phyloP scores from a whole-genome alignment of 352 stramenopile genomes.

The Phytopythium litorale region DNA sequence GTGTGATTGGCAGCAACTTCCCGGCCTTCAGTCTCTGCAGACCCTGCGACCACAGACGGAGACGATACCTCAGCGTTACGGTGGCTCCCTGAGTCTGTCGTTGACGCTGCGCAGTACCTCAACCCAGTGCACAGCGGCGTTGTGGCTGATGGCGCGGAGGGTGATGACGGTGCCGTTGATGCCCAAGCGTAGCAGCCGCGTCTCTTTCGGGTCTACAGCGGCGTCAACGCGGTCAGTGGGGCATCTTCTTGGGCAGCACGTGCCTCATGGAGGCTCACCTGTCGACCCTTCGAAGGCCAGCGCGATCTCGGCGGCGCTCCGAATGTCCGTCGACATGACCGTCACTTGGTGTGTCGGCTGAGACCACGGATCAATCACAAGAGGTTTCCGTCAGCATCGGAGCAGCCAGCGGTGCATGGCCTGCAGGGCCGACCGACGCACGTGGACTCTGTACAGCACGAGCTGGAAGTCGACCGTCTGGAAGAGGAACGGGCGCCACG shows the following conservation, averaged over 20 bases:
- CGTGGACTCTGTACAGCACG: constrained; percentile 66
- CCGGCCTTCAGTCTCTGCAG: constrained; percentile 47
- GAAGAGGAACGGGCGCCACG: constrained; percentile 74
- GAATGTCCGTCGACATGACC: constrained; percentile 71
- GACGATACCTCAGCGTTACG: background rate
- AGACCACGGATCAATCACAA: background rate
- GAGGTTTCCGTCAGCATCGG: background rate
- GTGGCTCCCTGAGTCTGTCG: background rate
- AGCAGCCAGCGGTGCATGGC: background rate
- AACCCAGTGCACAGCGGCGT: constrained; percentile 65
- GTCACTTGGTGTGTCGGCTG: constrained; percentile 65
- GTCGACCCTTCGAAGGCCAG: constrained; percentile 28
- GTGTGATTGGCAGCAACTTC: constrained; percentile 33
- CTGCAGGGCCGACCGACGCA: constrained; percentile 23
- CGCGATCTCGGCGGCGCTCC: constrained; percentile 51
- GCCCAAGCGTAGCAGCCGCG: constrained; percentile 44
- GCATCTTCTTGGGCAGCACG: background rate
- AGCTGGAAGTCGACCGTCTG: constrained; percentile 68
- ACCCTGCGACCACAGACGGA: constrained; percentile 21
- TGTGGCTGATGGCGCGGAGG: constrained; percentile 61
- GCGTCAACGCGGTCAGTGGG: constrained; percentile 1
- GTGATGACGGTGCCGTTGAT: constrained; percentile 69
- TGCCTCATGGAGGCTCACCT: constrained; percentile 1
- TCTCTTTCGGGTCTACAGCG: constrained; percentile 14
- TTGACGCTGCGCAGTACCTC: constrained; percentile 24